Evolutionary conservation across 23 red algal species (phyloP), one percentile per base, ranked within the genome.

Genomic region (Gracilaria gracilis): DNA sequence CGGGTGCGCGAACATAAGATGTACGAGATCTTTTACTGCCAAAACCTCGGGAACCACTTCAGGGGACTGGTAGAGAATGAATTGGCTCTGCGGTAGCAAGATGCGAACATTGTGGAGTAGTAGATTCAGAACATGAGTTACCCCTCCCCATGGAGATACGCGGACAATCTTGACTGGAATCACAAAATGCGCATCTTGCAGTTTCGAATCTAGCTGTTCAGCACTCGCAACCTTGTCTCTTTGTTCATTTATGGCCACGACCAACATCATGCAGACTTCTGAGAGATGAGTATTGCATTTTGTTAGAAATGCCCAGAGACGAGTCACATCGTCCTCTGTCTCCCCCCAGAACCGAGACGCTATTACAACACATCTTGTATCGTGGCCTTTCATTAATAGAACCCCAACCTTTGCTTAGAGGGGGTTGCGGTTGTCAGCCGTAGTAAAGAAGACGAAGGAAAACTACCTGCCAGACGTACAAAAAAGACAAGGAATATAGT

Each of bases 41-140:
- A 19, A 0, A 7, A 39, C 24, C 3, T 46, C 35, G 28, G 84
- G 53, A 27, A 35, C 38, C 11, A 88, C 71, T 62, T 88, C 84
- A 24, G 71, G 66, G 7, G 65, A 75, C 50, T 88, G 84, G 62
- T 78, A 88, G 20, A 88, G 25, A 14, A 88, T 75, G n/a, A 57
- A 57, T 49, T 75, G n/a, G 38, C 39, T 57, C 9, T 58, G 17
- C 5, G 67, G 66, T 38, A 54, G 9, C 28, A 75, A 4, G 4
- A 34, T 9, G 16, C 35, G 34, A 50, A 33, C 65, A 6, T 77
- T 40, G 21, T 78, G 49, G 5, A 59, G 14, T 14, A 88, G n/a
- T 55, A 77, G 34, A 67, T 88, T 88, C 4, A 88, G 84, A 37
- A 69, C 84, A 61, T 75, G 67, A 19, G 84, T 88, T 2, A 88